Evolutionary conservation across 148 eudicot species (phyloP).

Genomic region (Rhododendron henanense): DNA sequence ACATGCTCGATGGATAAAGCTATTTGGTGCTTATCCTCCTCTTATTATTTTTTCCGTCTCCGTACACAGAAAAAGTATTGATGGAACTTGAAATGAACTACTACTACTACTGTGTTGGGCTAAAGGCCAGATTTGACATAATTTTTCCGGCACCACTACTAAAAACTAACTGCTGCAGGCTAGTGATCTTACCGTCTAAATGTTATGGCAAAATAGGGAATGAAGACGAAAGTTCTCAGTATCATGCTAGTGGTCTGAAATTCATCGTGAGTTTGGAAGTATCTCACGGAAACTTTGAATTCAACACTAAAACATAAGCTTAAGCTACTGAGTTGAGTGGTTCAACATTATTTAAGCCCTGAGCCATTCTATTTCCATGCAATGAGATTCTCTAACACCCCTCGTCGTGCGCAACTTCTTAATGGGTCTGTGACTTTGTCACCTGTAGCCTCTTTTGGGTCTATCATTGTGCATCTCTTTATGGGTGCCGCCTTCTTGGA

Average conservation of each 20-base stretch:
- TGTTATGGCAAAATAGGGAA: background rate
- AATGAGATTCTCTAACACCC: background rate
- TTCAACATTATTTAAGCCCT: background rate
- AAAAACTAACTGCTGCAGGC: background rate
- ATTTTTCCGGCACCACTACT: background rate
- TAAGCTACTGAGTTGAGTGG: background rate
- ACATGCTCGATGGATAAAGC: background rate
- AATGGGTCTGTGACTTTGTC: background rate
- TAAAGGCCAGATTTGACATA: background rate
- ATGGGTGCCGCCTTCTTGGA: background rate
- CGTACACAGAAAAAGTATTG: background rate
- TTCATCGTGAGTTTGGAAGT: background rate
- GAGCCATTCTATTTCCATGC: background rate
- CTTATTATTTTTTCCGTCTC: background rate
- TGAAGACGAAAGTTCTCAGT: background rate
- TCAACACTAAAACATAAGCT: background rate
- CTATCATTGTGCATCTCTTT: background rate
- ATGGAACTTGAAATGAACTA: background rate
- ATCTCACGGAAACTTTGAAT: background rate
- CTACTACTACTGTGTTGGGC: background rate
- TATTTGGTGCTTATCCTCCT: background rate
- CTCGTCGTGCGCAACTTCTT: background rate
- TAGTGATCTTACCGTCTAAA: background rate
- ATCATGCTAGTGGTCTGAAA: background rate
- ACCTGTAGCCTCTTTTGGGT: background rate